A percentile compares a stretch with the other conserved stretches of the same genome.
Evolutionary conservation across 768 basidiomycete genomes (phyloP).

Genomic region (Psilocybe azurescens): DNA sequence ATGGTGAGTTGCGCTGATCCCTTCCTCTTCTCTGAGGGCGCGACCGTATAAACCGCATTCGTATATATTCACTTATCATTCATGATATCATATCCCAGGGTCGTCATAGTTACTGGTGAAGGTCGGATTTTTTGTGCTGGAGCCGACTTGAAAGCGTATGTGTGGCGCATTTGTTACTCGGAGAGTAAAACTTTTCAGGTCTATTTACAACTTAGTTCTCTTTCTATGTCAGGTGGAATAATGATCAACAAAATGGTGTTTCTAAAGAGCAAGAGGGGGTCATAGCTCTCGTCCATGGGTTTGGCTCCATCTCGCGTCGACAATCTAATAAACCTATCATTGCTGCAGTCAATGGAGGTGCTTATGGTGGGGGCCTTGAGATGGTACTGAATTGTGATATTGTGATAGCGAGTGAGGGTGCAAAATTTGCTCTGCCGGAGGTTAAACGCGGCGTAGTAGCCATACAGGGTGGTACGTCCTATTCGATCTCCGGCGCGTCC

Average conservation of each 20-base stretch:
- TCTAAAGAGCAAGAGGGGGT: constrained; percentile 49
- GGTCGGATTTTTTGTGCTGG: constrained; percentile 82
- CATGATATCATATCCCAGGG: constrained; percentile 49
- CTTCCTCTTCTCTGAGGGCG: not conserved
- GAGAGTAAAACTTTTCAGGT: not conserved
- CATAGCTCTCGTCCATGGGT: constrained; percentile 55
- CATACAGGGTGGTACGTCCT: constrained; percentile 64
- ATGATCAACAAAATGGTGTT: constrained; percentile 48
- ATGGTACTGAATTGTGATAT: constrained; percentile 79
- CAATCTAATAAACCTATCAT: constrained; percentile 75
- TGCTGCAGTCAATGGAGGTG: constrained; percentile 81
- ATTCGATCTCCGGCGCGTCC: not conserved
- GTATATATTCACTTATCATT: constrained; percentile 2
- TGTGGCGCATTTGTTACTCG: constrained; percentile 18
- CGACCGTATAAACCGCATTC: constrained; percentile 9
- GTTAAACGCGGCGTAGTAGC: constrained; percentile 81
- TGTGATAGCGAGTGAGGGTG: constrained; percentile 69
- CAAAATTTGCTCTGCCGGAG: constrained; percentile 77
- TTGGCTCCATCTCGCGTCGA: constrained; percentile 76
- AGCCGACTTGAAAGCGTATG: constrained; percentile 77
- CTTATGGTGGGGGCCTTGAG: constrained; percentile 71
- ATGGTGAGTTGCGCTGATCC: constrained; percentile 55
- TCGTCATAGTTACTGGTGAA: constrained; percentile 73
- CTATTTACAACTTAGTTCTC: not conserved
- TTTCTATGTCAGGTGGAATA: constrained; percentile 57